Evolutionary conservation across 495 filamentous ascomycete species (phyloP), one percentile per base, ranked within the genome.

Genomic region (Daldinia decipiens): DNA sequence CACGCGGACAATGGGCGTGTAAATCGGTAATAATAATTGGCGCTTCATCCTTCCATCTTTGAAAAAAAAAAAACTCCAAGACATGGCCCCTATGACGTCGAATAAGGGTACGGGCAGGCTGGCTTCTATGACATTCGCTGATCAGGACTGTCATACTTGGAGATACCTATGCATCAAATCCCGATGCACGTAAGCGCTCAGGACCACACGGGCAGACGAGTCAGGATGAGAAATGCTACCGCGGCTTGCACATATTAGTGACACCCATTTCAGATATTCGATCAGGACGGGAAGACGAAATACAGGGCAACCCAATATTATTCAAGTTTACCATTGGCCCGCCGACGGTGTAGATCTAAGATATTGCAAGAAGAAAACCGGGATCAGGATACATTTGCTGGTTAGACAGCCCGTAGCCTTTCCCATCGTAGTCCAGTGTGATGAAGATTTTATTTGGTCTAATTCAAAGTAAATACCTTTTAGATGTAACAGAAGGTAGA

Each of bases 111-210:
- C 43, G 11, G 17, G 4, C 8, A 3, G 43, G 3, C 19, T 24
- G 1, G 21, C 17, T n/a, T n/a, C 21, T 3, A 53, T n/a, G 5
- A 26, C 45, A 24, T 1, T 12, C 12, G 50, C 5, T 53, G 7
- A 3, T 29, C n/a, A 29, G 7, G 24, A 13, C 15, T 9, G 26
- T 53, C 5, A 31, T 27, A 31, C 50, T 6, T 53, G 3, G 26
- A 31, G 50, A 53, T 53, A 13, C 34, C 34, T 53, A 31, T 4
- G 13, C 50, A 7, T 17, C 50, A 53, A n/a, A 31, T 31, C 50
- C 50, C 26, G 50, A 53, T 17, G 50, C 50, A 53, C 6, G 50
- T 53, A 53, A 15, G 50, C 43, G 43, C 43, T 53, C 4, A 17
- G 11, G 11, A 53, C 26, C 26, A 29, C 13, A 31, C 24, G 26